Percentiles rank a stretch among this genome's conserved stretches.
Evolutionary conservation across 129 eudicot genomes (phyloP).

Genomic region (Centrapalus pauciflorus): DNA sequence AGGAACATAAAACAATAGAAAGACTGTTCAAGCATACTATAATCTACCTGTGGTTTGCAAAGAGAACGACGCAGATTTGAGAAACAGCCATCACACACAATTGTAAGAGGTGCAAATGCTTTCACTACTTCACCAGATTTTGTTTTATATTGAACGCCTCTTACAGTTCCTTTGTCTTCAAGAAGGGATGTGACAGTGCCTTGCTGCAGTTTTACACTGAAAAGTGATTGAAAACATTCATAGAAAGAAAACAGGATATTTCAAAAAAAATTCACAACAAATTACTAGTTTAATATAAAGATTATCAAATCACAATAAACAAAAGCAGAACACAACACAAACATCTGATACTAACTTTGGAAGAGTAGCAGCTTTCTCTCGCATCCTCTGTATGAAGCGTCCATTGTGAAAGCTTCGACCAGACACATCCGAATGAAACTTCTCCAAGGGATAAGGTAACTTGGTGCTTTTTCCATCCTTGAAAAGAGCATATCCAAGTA

Average conservation of each 20-base stretch:
- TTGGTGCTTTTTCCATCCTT: conserved; percentile 50
- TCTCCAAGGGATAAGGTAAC: conserved; percentile 52
- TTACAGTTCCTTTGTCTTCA: conserved; percentile 47
- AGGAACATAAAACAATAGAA: background rate
- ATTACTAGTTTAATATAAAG: background rate
- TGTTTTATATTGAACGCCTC: conserved; percentile 53
- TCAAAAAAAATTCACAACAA: background rate
- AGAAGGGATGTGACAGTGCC: conserved; percentile 57
- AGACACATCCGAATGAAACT: conserved; percentile 51
- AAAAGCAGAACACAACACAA: background rate
- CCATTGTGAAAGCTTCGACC: conserved; percentile 71
- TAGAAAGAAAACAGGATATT: background rate
- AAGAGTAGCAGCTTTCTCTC: conserved; percentile 57
- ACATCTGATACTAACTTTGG: conserved; percentile 36
- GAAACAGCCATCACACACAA: conserved; percentile 60
- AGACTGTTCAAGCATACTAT: background rate
- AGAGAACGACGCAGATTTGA: conserved; percentile 61
- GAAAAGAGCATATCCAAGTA: conserved; percentile 52
- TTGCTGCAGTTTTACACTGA: conserved; percentile 53
- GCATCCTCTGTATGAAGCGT: conserved; percentile 59
- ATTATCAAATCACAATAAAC: background rate
- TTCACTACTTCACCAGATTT: conserved; percentile 46
- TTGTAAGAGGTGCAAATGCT: conserved; percentile 60
- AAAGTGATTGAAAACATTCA: background rate
- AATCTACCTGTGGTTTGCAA: conserved; percentile 46